Conservation (phyloP, 2,329 filamentous ascomycete species). For the Neurospora sp. region DNA sequence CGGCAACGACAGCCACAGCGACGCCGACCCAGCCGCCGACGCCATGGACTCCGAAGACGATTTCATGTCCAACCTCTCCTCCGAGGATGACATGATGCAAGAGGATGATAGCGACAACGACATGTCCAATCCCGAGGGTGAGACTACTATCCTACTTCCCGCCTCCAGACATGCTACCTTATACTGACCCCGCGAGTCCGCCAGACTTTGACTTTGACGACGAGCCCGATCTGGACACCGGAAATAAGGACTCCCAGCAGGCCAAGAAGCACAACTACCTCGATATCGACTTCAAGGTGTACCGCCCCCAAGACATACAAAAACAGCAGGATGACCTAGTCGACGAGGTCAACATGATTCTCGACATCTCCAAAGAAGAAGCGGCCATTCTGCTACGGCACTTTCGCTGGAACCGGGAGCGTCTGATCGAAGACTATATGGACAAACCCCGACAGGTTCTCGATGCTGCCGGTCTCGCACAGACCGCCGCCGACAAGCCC, state of each 20-base stretch:
- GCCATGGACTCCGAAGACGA: slow-evolving; percentile 95
- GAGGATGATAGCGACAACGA: slow-evolving; percentile 65
- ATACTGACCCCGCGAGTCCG: slow-evolving; percentile 3
- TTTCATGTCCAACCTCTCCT: slow-evolving; percentile 76
- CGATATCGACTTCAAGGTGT: slow-evolving; percentile 76
- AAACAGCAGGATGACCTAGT: slow-evolving; percentile 78
- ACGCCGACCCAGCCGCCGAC: slow-evolving; percentile 62
- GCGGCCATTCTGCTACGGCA: slow-evolving; percentile 82
- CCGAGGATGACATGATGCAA: slow-evolving; percentile 62
- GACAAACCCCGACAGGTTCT: slow-evolving; percentile 70
- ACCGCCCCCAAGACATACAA: slow-evolving; percentile 71
- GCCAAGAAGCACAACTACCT: slow-evolving; percentile 61
- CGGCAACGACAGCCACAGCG: slow-evolving; percentile 25
- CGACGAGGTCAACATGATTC: slow-evolving; percentile 80
- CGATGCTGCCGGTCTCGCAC: slow-evolving; percentile 72
- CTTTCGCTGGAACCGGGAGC: slow-evolving; percentile 93
- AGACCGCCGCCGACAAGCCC: slow-evolving; percentile 49
- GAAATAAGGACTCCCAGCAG: slow-evolving; percentile 54
- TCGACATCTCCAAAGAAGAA: slow-evolving; percentile 81
- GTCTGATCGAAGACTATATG: slow-evolving; percentile 93
- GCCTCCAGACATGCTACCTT: slow-evolving; percentile 1
- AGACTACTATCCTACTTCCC: slow-evolving; percentile 9
- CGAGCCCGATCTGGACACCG: slow-evolving; percentile 43
- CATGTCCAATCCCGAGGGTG: slow-evolving; percentile 43
- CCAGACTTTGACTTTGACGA: slow-evolving; percentile 52